phyloP scores from a whole-genome alignment of 306 rosid species.

The Trichosanthes cucumerina region DNA sequence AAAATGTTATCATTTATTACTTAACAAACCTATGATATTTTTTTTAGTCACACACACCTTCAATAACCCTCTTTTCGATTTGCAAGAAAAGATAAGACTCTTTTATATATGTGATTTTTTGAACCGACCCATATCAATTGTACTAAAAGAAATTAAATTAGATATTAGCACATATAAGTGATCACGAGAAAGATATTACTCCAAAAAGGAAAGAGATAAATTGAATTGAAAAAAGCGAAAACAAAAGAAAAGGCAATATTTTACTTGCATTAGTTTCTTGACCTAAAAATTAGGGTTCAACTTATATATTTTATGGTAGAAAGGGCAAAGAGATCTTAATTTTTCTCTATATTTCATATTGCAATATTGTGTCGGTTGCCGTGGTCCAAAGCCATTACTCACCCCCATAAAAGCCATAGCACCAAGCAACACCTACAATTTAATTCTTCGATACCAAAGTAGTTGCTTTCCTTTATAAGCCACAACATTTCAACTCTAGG shows the following conservation, averaged over 20 bases:
- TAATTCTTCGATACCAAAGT: neutral
- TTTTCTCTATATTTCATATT: neutral
- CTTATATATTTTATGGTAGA: neutral
- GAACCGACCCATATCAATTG: neutral
- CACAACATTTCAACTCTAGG: neutral
- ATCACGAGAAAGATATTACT: neutral
- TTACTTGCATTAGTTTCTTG: neutral
- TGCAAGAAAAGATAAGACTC: no score
- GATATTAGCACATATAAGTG: neutral
- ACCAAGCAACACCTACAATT: neutral
- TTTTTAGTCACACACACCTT: neutral
- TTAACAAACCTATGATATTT: no score
- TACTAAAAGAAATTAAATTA: no score
- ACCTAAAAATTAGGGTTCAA: neutral
- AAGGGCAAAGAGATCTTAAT: neutral
- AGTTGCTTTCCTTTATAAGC: constrained; percentile 1
- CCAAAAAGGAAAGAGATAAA: neutral
- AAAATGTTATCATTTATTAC: no score
- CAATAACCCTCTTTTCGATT: no score
- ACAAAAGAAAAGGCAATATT: neutral
- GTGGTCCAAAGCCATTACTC: neutral
- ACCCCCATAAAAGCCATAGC: neutral
- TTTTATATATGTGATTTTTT: no score
- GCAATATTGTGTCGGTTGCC: neutral
- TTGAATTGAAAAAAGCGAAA: neutral